Evolutionary conservation across 129 eudicot species (phyloP).

Genomic region (Heracleum sosnowskyi): DNA sequence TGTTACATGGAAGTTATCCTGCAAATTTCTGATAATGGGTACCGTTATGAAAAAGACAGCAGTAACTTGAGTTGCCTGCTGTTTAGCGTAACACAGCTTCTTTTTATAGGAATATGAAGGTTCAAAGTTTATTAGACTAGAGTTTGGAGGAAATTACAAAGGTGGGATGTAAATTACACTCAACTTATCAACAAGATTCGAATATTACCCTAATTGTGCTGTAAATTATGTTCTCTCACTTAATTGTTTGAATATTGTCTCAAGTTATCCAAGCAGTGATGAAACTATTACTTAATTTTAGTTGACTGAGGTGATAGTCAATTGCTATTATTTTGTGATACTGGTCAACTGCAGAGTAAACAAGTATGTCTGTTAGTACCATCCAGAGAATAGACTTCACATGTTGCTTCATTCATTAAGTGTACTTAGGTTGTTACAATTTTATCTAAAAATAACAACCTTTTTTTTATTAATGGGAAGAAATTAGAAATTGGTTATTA

Average conservation of each 20-base stretch:
- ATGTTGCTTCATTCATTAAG: background rate
- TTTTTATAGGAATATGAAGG: too few relatives aligned
- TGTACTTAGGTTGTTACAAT: background rate
- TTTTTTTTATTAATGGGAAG: background rate
- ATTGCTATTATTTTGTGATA: background rate
- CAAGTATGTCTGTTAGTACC: background rate
- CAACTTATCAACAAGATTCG: too few relatives aligned
- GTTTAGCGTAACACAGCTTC: too few relatives aligned
- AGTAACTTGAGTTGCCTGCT: too few relatives aligned
- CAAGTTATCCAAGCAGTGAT: background rate
- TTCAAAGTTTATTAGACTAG: too few relatives aligned
- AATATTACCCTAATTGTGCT: too few relatives aligned
- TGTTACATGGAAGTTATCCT: background rate
- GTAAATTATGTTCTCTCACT: background rate
- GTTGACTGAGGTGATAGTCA: background rate
- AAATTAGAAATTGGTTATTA: background rate
- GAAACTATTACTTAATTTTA: background rate
- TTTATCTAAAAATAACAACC: background rate
- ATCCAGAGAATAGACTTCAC: background rate
- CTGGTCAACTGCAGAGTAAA: background rate
- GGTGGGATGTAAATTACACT: too few relatives aligned
- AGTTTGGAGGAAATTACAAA: too few relatives aligned
- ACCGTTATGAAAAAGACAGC: background rate
- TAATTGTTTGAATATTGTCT: background rate
- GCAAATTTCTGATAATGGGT: background rate